Evolutionary conservation across 768 basidiomycete species (phyloP), one percentile per base, ranked within the genome.

Genomic region (Daedaleopsis nitida): DNA sequence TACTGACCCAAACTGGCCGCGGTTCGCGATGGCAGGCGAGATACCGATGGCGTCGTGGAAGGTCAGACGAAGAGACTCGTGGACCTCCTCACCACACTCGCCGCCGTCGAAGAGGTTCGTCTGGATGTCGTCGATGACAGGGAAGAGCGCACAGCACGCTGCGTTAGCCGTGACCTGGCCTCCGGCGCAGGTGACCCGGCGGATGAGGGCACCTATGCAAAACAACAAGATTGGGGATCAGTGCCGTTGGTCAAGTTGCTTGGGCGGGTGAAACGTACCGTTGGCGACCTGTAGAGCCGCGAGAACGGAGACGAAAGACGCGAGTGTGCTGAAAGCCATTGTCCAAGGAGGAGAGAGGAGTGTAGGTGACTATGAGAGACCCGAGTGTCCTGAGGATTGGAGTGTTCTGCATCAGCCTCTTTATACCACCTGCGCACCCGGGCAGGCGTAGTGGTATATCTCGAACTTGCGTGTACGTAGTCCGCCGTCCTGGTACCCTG

Each of bases 81-180:
- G 72, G 8, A 72, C 72, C 52, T 72, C 68, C 58, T 75, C 73
- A 47, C 75, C 73, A 59, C 76, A 77, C 59, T 75, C 60, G 54
- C 64, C 69, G 44, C 66, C 72, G 35, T 75, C 73, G 68, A 76
- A 76, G 23, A 77, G 68, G 35, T 69, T 67, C 44, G 70, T 43
- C 62, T 75, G 75, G 19, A 77, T 60, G 55, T 71, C 69, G 48
- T 65, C 54, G 34, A 57, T 53, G 12, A 65, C 55, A 7, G 64
- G 57, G 47, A 65, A 62, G 21, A 65, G 55, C 6, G 42, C 56
- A 38, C 64, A 65, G 54, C 64, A 65, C 1, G 64, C 64, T 12
- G 60, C 60, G 44, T 65, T 62, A 24, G 64, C 51, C 12, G 58
- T 60, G 19, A 57, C 59, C 54, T 56, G 62, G 43, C 64, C 60